Base-by-base conservation (phyloP, 2,329 filamentous ascomycete genomes). In the Sclerotinia borealis region DNA sequence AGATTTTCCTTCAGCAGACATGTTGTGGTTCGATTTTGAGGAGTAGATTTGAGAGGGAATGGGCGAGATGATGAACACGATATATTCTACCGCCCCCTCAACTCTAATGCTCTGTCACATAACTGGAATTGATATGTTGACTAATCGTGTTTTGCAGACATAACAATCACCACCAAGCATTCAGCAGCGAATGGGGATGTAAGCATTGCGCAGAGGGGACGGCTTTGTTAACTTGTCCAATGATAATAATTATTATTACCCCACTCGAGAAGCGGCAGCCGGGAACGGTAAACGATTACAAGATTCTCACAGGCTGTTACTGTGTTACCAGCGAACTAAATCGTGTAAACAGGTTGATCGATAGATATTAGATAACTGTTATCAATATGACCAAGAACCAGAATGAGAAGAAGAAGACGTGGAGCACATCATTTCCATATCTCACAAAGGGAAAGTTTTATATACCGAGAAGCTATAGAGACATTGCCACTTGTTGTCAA, bases 1-100 rank as follows among this genome's bases (percentile, higher is more conserved):
- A 6, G 45, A 50, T 22, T 61, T 61, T 37, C 50, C 19, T 52
- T 31, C 39, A n/a, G 29, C n/a, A 39, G 63, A 41, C 63, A 64
- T 64, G 8, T 10, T 55, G 10, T 22, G 34, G n/a, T 34, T 36
- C 3, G 25, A 27, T 49, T 13, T 36, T 52, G 48, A 37, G 29
- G 25, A 36, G 2, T 15, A 6, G 25, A 15, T 31, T 19, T 27
- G 8, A 41, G 48, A 25, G 27, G 4, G 15, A 17, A 13, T n/a
- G 22, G 11, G 3, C 15, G 50, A 25, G 22, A 45, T 37, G 36
- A 50, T 17, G 15, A 19, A 15, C 27, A 41, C 29, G 1, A 37
- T 55, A 52, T 61, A 25, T n/a, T 43, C n/a, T 34, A 10, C n/a
- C 19, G 19, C 19, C 22, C 22, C 43, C 27, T 22, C 36, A 25